These are phyloP conservation scores for Gynostemma pentaphyllum DNA, from an alignment of 306 rosid genomes.

Conservation along the genomic window DNA sequence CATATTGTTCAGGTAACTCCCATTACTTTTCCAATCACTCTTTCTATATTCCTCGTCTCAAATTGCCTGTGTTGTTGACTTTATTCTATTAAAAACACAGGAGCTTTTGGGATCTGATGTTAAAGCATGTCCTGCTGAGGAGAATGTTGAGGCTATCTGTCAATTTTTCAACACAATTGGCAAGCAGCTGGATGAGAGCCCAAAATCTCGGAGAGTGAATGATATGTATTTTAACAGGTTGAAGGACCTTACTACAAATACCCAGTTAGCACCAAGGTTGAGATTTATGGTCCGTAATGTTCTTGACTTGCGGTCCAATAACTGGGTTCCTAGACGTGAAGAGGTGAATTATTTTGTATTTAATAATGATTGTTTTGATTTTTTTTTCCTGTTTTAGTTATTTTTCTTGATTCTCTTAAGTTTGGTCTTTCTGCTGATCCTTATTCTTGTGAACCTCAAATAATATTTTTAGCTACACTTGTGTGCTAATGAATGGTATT, in stretches of 20 bases:
- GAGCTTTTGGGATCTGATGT: conserved; percentile 27
- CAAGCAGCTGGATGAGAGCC: conserved; percentile 74
- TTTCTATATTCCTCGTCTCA: neutral
- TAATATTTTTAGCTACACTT: neutral
- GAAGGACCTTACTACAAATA: conserved; percentile 58
- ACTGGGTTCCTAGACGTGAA: conserved; percentile 90
- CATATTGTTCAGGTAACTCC: conserved; percentile 31
- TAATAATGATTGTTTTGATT: neutral
- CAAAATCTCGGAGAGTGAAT: conserved; percentile 60
- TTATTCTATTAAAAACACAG: conserved; percentile 6
- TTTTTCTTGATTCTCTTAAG: neutral
- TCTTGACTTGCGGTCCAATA: conserved; percentile 57
- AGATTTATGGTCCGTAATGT: conserved; percentile 73
- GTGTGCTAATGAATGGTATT: neutral
- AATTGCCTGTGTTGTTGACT: neutral
- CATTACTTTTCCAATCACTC: neutral
- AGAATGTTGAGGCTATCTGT: conserved; percentile 42
- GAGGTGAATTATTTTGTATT: conserved; percentile 38
- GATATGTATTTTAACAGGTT: conserved; percentile 54
- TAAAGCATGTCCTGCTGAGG: conserved; percentile 26
- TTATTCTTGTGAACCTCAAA: neutral
- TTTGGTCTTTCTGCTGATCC: neutral
- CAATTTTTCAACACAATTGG: conserved; percentile 82
- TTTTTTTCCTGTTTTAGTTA: neutral
- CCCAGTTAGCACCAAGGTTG: conserved; percentile 57